Evolutionary conservation across 1,284 basidiomycete species (phyloP), one percentile per base, ranked within the genome.

Genomic region (Caloboletus firmus): DNA sequence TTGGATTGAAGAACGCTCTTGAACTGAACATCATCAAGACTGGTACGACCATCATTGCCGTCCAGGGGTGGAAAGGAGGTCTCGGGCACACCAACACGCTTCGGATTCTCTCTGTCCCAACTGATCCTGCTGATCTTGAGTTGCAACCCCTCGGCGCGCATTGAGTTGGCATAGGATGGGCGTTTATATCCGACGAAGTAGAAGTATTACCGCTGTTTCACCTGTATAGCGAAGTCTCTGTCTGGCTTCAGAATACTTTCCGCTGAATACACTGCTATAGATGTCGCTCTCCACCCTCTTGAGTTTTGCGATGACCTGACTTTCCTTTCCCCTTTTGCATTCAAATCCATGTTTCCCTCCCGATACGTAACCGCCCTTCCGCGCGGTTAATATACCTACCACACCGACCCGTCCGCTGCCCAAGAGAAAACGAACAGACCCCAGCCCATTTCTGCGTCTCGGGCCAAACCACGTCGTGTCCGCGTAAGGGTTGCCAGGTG

Each of bases 41-140:
- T 53, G 94, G 95, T 54, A 88, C 88, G 54, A 94, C 94, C 20
- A 84, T 99, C 67, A 83, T 99, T 65, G 96, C 96, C 47, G 88
- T 99, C 11, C 97, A 99, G 76, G 97, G 97, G 47, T 99, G 96
- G 96, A 95, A 96, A 78, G 94, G 94, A 51, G 96, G 97, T 61
- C 84, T 96, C 54, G 95, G 95, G 42, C 93, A 97, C 79, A 93
- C 89, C 58, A 92, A 92, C 78, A 92, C 90, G 20, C 76, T 92
- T 55, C 86, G 89, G 54, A 80, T 92, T 56, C 72, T 92, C 62
- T 82, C 82, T 51, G 93, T 95, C 46, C 93, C 93, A n/a, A 91
- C 89, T 42, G 91, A 95, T 68, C 65, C 77, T 49, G 87, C 89
- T 51, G 93, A 96, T 74, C 78, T 96, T 55, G 86, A 89, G 72